These are phyloP conservation scores for Rhexocercosporidium sp. DNA, from an alignment of 2,329 filamentous ascomycete species.

Conservation along the genomic window DNA sequence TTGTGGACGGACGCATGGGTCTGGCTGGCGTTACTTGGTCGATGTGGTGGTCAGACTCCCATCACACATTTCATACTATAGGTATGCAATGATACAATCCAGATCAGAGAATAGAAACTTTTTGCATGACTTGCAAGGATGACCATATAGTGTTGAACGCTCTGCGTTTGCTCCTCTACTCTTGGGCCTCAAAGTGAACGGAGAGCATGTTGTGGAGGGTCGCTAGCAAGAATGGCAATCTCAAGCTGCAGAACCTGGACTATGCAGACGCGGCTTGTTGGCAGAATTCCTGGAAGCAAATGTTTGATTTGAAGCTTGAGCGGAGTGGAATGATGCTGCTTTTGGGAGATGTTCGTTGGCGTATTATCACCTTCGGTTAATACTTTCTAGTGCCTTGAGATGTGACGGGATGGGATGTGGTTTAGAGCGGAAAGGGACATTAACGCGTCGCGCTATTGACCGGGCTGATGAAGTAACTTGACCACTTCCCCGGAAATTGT, in stretches of 20 bases:
- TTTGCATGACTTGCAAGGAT: not conserved
- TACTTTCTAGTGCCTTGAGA: not conserved
- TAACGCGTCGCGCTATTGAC: not conserved
- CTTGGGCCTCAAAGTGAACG: too few relatives aligned
- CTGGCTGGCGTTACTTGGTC: constrained; percentile 5
- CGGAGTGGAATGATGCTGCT: not conserved
- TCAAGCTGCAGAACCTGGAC: too few relatives aligned
- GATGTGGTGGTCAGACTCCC: not conserved
- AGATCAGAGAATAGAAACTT: not conserved
- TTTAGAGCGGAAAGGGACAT: not conserved
- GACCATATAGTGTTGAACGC: not conserved
- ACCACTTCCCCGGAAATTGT: constrained; percentile 2
- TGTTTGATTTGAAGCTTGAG: too few relatives aligned
- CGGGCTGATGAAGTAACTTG: not conserved
- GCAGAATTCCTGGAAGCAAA: not conserved
- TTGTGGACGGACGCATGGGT: not conserved
- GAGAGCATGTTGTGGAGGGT: too few relatives aligned
- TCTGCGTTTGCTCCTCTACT: too few relatives aligned
- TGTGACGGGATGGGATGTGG: not conserved
- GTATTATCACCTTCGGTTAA: not conserved
- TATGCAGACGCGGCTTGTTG: not conserved
- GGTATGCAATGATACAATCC: not conserved
- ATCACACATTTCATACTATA: not conserved
- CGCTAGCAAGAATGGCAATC: too few relatives aligned
- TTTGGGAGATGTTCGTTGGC: not conserved